phyloP scores from a whole-genome alignment of 495 filamentous ascomycete species.

The Aspergillus bertholletiae region DNA sequence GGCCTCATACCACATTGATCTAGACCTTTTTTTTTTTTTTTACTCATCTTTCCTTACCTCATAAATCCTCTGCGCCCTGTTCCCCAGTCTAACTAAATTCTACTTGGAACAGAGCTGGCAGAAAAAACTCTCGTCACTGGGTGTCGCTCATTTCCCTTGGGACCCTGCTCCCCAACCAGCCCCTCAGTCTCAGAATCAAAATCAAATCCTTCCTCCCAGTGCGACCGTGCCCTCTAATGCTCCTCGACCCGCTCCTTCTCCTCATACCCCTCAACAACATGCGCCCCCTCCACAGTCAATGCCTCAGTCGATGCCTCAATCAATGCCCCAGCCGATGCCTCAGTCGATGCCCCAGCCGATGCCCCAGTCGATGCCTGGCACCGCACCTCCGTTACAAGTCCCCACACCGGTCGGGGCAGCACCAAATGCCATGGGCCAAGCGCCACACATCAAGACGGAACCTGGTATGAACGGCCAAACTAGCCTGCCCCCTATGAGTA shows the following conservation, averaged over 20 bases:
- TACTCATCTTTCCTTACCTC: not conserved
- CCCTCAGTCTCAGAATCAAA: slow-evolving; percentile 33
- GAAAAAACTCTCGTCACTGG: slow-evolving; percentile 73
- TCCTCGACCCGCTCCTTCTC: slow-evolving; percentile 32
- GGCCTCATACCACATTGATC: not conserved
- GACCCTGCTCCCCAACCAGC: slow-evolving; percentile 65
- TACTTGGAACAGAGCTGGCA: slow-evolving; percentile 77
- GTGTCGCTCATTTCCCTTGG: slow-evolving; percentile 91
- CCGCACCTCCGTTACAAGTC: slow-evolving; percentile 19
- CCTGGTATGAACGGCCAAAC: slow-evolving; percentile 53
- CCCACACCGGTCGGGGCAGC: slow-evolving; percentile 17
- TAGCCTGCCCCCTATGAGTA: slow-evolving; percentile 36
- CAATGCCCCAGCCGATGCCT: slow-evolving; percentile 29
- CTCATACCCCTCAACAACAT: slow-evolving; percentile 29
- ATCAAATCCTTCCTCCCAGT: slow-evolving; percentile 37
- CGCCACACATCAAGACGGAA: slow-evolving; percentile 69
- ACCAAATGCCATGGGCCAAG: slow-evolving; percentile 32
- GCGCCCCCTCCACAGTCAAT: slow-evolving; percentile 28
- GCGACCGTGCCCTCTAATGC: slow-evolving; percentile 61
- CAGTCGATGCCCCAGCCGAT: slow-evolving; percentile 31
- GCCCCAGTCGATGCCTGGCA: slow-evolving; percentile 28
- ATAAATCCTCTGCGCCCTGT: not conserved
- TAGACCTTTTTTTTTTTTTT: slow-evolving; percentile 9
- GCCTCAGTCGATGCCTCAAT: slow-evolving; percentile 32
- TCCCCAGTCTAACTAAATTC: slow-evolving; percentile 21